Percentiles rank a stretch among this genome's conserved stretches.
These are phyloP conservation scores for Cladosporium sp. DNA, from an alignment of 2,329 filamentous ascomycete species.

Conservation along the genomic window DNA sequence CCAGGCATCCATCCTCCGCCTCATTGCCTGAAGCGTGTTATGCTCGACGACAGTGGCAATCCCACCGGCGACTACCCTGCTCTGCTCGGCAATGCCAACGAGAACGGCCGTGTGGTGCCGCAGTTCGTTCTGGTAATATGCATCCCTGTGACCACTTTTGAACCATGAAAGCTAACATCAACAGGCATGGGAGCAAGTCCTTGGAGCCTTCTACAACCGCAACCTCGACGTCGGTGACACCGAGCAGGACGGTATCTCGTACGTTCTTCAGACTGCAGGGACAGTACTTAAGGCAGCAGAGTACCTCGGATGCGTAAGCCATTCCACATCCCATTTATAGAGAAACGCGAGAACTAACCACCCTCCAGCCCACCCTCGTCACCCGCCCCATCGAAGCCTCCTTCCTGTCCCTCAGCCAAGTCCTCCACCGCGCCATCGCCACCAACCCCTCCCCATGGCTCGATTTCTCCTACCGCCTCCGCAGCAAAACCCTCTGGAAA, in stretches of 20 bases:
- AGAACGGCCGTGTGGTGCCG: conserved; percentile 24
- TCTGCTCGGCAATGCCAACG: conserved; percentile 24
- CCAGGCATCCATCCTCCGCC: not conserved
- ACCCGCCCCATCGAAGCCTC: conserved; percentile 49
- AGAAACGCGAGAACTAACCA: conserved; percentile 3
- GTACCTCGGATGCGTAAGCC: conserved; percentile 44
- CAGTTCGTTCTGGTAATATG: conserved; percentile 22
- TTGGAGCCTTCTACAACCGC: conserved; percentile 50
- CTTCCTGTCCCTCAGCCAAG: conserved; percentile 49
- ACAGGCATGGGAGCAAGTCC: conserved; percentile 45
- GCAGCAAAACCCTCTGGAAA: conserved; percentile 47
- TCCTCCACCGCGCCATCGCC: conserved; percentile 48
- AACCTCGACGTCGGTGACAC: conserved; percentile 43
- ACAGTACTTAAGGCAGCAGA: conserved; percentile 49
- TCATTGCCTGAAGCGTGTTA: conserved; percentile 17
- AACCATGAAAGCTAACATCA: not conserved
- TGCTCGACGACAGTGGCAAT: conserved; percentile 25
- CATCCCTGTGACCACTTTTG: not conserved
- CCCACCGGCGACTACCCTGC: conserved; percentile 13
- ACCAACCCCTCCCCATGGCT: conserved; percentile 48
- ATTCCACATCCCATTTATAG: not conserved
- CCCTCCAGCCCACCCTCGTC: conserved; percentile 37
- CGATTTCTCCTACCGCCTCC: conserved; percentile 47
- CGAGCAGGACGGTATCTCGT: conserved; percentile 38
- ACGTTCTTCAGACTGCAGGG: conserved; percentile 43